Evolutionary conservation across 163 green algal genomes (phyloP).

Genomic region (Volvox carteri): DNA sequence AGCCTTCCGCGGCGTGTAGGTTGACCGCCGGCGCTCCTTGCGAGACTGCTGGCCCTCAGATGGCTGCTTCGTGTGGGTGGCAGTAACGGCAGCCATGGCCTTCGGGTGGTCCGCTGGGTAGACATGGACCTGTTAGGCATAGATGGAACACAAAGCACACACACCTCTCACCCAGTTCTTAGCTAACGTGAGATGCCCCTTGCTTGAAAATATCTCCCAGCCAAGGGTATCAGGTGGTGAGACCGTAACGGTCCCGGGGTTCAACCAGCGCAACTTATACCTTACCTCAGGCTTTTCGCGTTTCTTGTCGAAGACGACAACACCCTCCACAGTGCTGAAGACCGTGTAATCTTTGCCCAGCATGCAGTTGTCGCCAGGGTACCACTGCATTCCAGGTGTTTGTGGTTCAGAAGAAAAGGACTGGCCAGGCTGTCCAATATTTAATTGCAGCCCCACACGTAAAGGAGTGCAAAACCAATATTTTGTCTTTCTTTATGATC

Average conservation of each 20-base stretch:
- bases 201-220: too few species aligned
- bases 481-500: too few species aligned
- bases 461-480: background rate
- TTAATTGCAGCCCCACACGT: background rate
- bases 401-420: background rate
- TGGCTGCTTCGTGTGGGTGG: constrained; percentile 71
- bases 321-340: constrained; percentile 92
- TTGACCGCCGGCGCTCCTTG: constrained; percentile 60
- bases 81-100: constrained; percentile 57
- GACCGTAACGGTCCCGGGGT: too few species aligned
- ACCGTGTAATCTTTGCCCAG: constrained; percentile 97
- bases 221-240: too few species aligned
- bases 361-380: constrained; percentile 93
- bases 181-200: too few species aligned
- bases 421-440: background rate
- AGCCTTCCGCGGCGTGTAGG: constrained; percentile 60
- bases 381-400: constrained; percentile 77
- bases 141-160: too few species aligned
- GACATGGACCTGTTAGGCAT: constrained; percentile 62
- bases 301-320: constrained; percentile 97
- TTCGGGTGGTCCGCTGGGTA: constrained; percentile 73
- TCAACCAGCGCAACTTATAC: too few species aligned
- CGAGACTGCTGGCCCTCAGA: constrained; percentile 66
- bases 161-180: too few species aligned
- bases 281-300: constrained; percentile 69